A percentile compares a stretch with the other conserved stretches of the same genome.
phyloP scores from a whole-genome alignment of 1,284 basidiomycete genomes.

The Quambalaria eucalypti region DNA sequence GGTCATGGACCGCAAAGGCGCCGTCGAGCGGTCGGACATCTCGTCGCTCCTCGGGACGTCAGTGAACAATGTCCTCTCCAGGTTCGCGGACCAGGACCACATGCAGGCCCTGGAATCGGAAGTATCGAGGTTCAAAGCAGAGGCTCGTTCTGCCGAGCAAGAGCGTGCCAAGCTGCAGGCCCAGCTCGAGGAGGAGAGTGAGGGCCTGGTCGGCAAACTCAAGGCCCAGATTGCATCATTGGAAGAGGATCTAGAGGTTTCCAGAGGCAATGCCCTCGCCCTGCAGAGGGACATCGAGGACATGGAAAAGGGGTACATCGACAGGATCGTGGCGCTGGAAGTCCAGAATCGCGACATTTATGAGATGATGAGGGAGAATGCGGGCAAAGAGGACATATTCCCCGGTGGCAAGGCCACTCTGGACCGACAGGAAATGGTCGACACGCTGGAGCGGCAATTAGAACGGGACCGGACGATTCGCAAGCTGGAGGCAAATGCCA shows the following conservation, averaged over 20 bases:
- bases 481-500: conserved; percentile 45
- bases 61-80: conserved; percentile 76
- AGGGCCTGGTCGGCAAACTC: conserved; percentile 72
- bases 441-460: conserved; percentile 45
- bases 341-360: conserved; percentile 87
- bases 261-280: conserved; percentile 61
- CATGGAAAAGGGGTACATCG: conserved; percentile 74
- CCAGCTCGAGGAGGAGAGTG: conserved; percentile 68
- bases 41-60: conserved; percentile 79
- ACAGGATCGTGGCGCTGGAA: conserved; percentile 77
- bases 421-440: conserved; percentile 54
- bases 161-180: conserved; percentile 58
- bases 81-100: conserved; percentile 83
- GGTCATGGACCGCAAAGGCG: conserved; percentile 75
- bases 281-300: conserved; percentile 59
- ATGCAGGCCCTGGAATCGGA: conserved; percentile 72
- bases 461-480: conserved; percentile 45
- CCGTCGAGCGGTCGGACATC: conserved; percentile 57
- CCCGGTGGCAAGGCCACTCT: conserved; percentile 22
- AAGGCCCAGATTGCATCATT: conserved; percentile 64
- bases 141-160: conserved; percentile 42
- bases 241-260: conserved; percentile 69
- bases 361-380: conserved; percentile 54
- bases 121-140: conserved; percentile 55
- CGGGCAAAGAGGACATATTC: conserved; percentile 63